Evolutionary conservation across 2,329 filamentous ascomycete genomes (phyloP), one percentile per base, ranked within the genome.

Genomic region (Thielaviopsis ethacetica): DNA sequence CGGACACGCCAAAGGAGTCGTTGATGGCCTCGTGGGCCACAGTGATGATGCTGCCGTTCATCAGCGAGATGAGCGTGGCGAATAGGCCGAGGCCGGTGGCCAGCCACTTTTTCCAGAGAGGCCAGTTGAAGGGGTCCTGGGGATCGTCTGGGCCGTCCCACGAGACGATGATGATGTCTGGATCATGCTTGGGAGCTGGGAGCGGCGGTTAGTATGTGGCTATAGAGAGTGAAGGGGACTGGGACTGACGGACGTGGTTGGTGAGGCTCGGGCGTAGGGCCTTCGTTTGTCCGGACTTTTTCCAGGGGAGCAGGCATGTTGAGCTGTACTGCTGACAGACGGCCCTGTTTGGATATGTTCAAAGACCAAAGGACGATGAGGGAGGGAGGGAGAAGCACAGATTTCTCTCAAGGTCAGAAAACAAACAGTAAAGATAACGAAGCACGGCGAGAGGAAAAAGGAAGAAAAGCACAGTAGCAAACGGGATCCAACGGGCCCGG

Each of bases 71-170:
- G 27, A 66, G 68, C 50, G 68, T 69, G 49, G 68, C 65, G 53
- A 67, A 68, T 61, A 68, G 34, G 70, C 68, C 59, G 12, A 67
- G 64, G 2, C 63, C 67, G n/a, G 72, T 68, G 10, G 67, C 68
- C 26, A 67, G 56, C 49, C 65, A 66, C 54, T 71, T 71, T 62
- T 70, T 71, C 65, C 70, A 73, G 53, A 82, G 67, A 0, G 79
- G 71, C 85, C 86, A 90, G 65, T 87, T 86, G 62, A 78, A 75
- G 0, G 86, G 85, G 64, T 89, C 84, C 13, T 77, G 74, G 15
- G 75, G 75, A 63, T 86, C 83, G 61, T 80, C 71, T 6, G 76
- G 66, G 6, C 68, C 76, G 30, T 79, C 76, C 70, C 83, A 87
- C 65, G 86, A 81, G 30, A 88, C 75, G 13, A 68, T 41, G 38